Base-by-base conservation (phyloP, 768 basidiomycete species). In the Brasilioporus rufonigricans region DNA sequence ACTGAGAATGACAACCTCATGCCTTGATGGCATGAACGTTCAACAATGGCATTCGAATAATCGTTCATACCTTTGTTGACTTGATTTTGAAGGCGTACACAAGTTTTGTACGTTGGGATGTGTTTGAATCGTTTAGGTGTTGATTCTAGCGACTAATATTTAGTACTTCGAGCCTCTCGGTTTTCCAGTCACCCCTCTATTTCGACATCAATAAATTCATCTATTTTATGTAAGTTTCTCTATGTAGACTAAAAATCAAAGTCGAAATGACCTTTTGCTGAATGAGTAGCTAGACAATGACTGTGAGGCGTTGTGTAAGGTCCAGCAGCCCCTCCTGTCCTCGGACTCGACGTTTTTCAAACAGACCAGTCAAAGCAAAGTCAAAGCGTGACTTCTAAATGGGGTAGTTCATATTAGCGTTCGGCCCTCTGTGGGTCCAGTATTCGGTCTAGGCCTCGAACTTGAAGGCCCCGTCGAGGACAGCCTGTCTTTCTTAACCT, bases 21-120 rank as follows among this genome's bases (percentile, higher is more conserved):
- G 51, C 48, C 48, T 55, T 11, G 53, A 59, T 33, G 50, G 44
- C 24, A 21, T 43, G 24, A 11, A 8, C n/a, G 19, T 8, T 41
- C 19, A 26, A 24, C 41, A 5, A 27, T 14, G 23, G 2, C n/a
- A 27, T 32, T 35, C 16, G 5, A 31, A 50, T 16, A 5, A 38
- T 33, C 21, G 33, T 16, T 21, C 14, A 27, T 18, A 18, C 19
- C 10, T 16, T 32, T 32, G 29, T n/a, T 23, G 18, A 53, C 14
- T 41, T 6, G 10, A 27, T 18, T 16, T 14, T 32, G 18, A 21
- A 39, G n/a, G 18, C 46, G 52, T 49, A 24, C 57, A 12, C 35
- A n/a, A 19, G 50, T 39, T 29, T 35, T 36, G 44, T 47, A 46
- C 4, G 41, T 56, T 21, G 24, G 16, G 18, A 35, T 33, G 7